Evolutionary conservation across 73 alveolate genomes (phyloP).

Genomic region (Paramecium pentaurelia): DNA sequence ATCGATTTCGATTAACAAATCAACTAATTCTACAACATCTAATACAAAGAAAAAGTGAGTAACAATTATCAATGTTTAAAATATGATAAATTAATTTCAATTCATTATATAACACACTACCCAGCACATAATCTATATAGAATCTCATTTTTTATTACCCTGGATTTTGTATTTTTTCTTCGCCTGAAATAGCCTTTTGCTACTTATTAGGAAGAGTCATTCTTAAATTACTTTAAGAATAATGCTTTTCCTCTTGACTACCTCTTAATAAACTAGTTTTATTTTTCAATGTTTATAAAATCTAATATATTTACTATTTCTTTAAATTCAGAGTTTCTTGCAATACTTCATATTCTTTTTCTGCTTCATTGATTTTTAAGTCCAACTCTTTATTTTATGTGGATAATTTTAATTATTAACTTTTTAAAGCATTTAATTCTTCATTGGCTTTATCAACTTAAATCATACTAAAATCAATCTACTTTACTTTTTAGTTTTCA

Average conservation of each 20-base stretch:
- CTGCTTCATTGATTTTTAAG: background rate
- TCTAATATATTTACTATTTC: background rate
- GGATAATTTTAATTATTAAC: background rate
- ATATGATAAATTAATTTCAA: background rate
- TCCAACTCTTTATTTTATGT: background rate
- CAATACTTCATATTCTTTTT: background rate
- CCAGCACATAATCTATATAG: slow-evolving; percentile 10
- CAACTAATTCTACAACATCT: background rate
- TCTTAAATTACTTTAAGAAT: slow-evolving; percentile 8
- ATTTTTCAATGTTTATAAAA: background rate
- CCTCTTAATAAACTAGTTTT: background rate
- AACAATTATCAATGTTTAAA: background rate
- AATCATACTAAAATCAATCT: background rate
- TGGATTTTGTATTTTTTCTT: background rate
- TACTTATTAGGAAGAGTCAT: background rate
- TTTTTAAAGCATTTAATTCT: background rate
- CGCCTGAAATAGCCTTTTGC: background rate
- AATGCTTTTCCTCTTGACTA: background rate
- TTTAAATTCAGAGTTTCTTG: background rate
- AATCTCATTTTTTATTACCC: background rate
- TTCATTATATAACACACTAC: background rate
- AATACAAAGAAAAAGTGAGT: background rate
- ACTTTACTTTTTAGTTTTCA: background rate
- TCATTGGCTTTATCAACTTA: background rate
- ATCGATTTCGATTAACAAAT: background rate